Evolutionary conservation across 257 asterid genomes (phyloP).

Genomic region (Solanum bulbocastanum): DNA sequence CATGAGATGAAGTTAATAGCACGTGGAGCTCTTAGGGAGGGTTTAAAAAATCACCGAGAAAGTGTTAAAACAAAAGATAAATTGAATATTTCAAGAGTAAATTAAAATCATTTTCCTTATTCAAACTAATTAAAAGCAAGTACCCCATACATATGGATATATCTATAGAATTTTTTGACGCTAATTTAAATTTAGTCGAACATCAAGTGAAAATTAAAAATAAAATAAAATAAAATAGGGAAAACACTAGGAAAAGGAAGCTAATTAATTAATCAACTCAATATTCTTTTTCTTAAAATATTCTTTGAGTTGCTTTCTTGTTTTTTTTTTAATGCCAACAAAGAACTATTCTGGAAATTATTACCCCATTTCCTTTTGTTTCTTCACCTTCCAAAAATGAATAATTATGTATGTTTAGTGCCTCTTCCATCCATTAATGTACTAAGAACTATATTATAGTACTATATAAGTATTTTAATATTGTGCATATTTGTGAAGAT

Average conservation of each 20-base stretch:
- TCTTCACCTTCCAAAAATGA: not conserved
- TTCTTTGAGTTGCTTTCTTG: not conserved
- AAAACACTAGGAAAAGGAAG: conserved; percentile 1
- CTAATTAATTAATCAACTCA: not conserved
- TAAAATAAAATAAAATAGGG: not conserved
- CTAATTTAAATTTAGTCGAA: no score
- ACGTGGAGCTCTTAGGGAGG: no score
- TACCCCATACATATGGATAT: no score
- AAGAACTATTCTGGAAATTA: conserved; percentile 8
- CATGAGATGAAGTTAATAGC: no score
- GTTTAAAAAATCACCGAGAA: no score
- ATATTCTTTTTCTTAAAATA: not conserved
- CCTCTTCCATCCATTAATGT: not conserved
- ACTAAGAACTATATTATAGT: not conserved
- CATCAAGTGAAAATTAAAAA: no score
- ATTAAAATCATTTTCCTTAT: no score
- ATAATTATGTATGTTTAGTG: conserved; percentile 3
- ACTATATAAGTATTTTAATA: not conserved
- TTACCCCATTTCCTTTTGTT: conserved; percentile 8
- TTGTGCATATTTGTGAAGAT: not conserved
- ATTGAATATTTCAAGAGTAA: no score
- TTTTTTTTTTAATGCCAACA: conserved; percentile 2
- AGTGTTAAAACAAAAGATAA: no score
- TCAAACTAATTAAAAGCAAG: no score
- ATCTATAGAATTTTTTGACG: not conserved